Evolutionary conservation across 2,329 filamentous ascomycete genomes (phyloP), one percentile per base, ranked within the genome.

Genomic region (Beauveria pseudobassiana): DNA sequence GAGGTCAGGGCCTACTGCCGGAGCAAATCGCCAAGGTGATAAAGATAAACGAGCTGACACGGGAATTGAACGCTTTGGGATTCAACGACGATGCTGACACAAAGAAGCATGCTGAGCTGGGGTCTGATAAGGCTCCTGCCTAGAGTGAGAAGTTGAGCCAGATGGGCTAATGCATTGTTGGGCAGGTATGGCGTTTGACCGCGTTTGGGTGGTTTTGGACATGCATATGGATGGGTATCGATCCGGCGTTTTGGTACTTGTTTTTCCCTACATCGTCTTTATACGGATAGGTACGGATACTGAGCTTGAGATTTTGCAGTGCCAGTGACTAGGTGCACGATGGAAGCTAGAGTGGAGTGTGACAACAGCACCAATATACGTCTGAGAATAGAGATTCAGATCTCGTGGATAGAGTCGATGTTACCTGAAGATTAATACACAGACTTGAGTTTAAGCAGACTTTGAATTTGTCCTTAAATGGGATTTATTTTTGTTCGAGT

Each of bases 1-100:
- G 87, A 86, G 61, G 95, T 22, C 89, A 91, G 71, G 82, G 85
- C 5, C 77, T 99, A 64, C 80, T 98, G 28, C 93, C 93, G 0
- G 95, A 99, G 77, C 95, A 99, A 77, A 88, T 98, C 65, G 92
- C 93, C 68, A 99, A 99, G 78, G 91, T 99, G 61, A 96, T 96
- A 73, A 96, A 95, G 76, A 96, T 99, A 73, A 91, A 91, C 65
- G 95, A 99, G 77, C 82, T 99, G 56, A 87, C 97, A 62, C 85
- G 92, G 14, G 93, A 98, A 72, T 77, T 99, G 61, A 90, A 96
- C 69, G 82, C 84, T 2, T 80, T 99, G 30, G 93, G 93, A 0
- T 91, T 98, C 65, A 89, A 96, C 72, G 76, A 84, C 1, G 89
- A 96, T 10, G 91, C 88, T 3, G 89, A 93, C 65, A 75, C 76